phyloP scores from a whole-genome alignment of 2,329 filamentous ascomycete genomes.

The Emmonsiellopsis sp. region DNA sequence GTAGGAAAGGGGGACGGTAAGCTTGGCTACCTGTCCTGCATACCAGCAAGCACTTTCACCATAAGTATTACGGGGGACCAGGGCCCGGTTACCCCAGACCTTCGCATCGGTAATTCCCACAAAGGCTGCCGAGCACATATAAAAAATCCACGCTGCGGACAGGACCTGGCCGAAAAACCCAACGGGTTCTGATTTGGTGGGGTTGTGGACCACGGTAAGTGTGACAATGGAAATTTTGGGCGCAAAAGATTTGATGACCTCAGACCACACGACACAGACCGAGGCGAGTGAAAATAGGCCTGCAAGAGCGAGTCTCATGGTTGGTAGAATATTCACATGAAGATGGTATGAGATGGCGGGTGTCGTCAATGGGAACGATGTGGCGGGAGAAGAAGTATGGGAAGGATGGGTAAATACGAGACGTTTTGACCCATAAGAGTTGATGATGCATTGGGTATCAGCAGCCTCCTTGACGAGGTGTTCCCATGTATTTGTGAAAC shows the following conservation, averaged over 20 bases:
- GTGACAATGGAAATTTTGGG: slow-evolving; percentile 63
- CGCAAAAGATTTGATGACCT: slow-evolving; percentile 74
- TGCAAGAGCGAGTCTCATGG: slow-evolving; percentile 55
- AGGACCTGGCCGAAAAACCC: slow-evolving; percentile 80
- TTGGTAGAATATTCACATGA: slow-evolving; percentile 65
- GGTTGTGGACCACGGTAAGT: slow-evolving; percentile 51
- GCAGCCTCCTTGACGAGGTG: slow-evolving; percentile 63
- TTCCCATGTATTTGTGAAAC: slow-evolving; percentile 82
- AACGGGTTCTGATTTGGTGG: slow-evolving; percentile 61
- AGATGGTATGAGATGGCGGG: slow-evolving; percentile 74
- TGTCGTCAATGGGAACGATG: slow-evolving; percentile 41
- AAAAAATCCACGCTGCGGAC: slow-evolving; percentile 79
- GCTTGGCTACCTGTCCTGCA: slow-evolving; percentile 78
- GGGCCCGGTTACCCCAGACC: slow-evolving; percentile 90
- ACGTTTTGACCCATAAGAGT: slow-evolving; percentile 69
- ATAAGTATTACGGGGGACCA: slow-evolving; percentile 85
- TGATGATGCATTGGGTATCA: slow-evolving; percentile 69
- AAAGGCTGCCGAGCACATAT: slow-evolving; percentile 89
- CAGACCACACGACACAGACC: slow-evolving; percentile 80
- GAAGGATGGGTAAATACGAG: slow-evolving; percentile 62
- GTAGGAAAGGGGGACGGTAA: slow-evolving; percentile 87
- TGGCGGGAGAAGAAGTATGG: slow-evolving; percentile 37
- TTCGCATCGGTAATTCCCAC: slow-evolving; percentile 85
- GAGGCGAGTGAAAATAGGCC: slow-evolving; percentile 64
- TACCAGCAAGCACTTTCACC: slow-evolving; percentile 96